Evolutionary conservation across 371 early-diverging fungal species (phyloP), one percentile per base, ranked within the genome.

Genomic region (Funneliformis caledonium): DNA sequence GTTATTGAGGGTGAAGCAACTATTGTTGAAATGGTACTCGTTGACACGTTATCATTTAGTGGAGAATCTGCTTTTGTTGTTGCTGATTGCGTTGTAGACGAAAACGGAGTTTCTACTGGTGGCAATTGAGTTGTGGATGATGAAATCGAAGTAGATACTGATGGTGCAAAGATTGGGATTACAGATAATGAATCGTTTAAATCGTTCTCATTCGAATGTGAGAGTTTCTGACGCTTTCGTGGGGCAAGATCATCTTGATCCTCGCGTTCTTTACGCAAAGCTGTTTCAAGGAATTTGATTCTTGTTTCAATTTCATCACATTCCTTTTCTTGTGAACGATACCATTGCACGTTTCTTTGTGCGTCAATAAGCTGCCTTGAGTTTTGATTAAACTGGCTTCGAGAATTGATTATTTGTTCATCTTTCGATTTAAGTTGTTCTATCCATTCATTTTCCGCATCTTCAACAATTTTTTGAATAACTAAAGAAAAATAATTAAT

Each of bases 371-470:
- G 56, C 42, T 43, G 43, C 16, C 60, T 47, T 59, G 72, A 50
- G 16, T 22, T 33, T 14, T 6, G 31, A 47, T 72, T 56, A 12
- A 16, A 50, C n/a, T 72, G 31, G 11, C 45, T 31, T 31, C 60
- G 72, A 5, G 72, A 19, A 11, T 69, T 37, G 31, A 11, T 43
- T 4, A 80, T 16, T 59, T 52, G 33, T 4, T 69, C 43, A 14
- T 80, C 80, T 72, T 80, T 80, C 22, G 19, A 14, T 45, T 52
- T 70, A 31, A 80, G 26, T 22, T 72, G 62, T 47, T 72, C 80
- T 19, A 69, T 56, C 48, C 56, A 80, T 50, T 80, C 80, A n/a
- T 59, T 67, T 60, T 80, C 80, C 14, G 72, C 72, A 31, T 80
- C 80, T 42, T 80, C 72, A 42, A 80, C 48, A 11, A 80, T 12